Evolutionary conservation across 768 basidiomycete genomes (phyloP).

Genomic region (Mycena albidolilacea): DNA sequence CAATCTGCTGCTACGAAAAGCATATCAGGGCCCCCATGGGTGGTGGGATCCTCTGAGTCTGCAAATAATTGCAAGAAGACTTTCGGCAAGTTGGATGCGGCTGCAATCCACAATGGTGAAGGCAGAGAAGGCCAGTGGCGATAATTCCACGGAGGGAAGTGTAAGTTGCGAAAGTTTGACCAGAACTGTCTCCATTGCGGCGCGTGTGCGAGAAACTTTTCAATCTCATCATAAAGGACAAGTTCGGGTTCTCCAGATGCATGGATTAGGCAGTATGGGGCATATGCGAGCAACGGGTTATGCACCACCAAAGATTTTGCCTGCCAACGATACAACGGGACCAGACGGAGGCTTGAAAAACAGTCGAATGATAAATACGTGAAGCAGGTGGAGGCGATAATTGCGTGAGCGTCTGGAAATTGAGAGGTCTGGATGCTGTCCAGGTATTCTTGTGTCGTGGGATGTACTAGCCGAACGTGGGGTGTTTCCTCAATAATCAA

Average conservation of each 20-base stretch:
- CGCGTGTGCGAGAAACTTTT: background rate
- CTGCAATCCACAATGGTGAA: background rate
- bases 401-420: background rate
- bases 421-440: background rate
- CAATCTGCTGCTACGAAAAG: background rate
- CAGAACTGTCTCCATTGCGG: background rate
- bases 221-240: background rate
- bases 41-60: background rate
- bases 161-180: background rate
- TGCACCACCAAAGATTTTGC: background rate
- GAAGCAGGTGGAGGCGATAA: background rate
- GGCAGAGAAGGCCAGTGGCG: background rate
- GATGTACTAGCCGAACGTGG: background rate
- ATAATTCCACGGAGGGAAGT: background rate
- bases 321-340: background rate
- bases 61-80: background rate
- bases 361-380: background rate
- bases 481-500: background rate
- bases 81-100: background rate
- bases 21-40: background rate
- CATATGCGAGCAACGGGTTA: background rate
- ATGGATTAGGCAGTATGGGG: background rate
- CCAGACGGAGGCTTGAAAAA: background rate
- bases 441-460: background rate
- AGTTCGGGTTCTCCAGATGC: conserved; percentile 2